Percentiles rank a stretch among this genome's conserved stretches.
These are phyloP conservation scores for Udeniomyces megalosporus DNA, from an alignment of 768 basidiomycete species.

Conservation along the genomic window DNA sequence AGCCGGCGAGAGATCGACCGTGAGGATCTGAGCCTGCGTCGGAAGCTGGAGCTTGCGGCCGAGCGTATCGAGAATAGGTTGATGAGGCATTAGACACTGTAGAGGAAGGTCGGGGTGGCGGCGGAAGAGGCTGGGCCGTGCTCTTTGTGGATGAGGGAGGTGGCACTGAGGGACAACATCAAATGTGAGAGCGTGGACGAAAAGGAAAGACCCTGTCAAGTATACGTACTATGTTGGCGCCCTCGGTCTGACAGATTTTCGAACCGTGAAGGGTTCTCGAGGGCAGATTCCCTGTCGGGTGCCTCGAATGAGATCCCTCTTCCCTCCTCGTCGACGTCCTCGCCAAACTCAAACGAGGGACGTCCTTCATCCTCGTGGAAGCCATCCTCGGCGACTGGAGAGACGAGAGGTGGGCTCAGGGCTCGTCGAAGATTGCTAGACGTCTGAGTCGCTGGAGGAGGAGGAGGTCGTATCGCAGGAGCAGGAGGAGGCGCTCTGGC, in stretches of 20 bases:
- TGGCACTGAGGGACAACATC: too few species aligned
- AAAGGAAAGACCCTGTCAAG: not conserved
- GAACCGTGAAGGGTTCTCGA: too few species aligned
- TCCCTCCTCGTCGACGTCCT: not conserved
- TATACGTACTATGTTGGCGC: not conserved
- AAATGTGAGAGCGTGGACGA: not conserved
- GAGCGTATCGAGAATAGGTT: not conserved
- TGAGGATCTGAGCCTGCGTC: not conserved
- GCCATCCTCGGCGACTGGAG: not conserved
- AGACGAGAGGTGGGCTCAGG: not conserved
- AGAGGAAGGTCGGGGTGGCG: slow-evolving; percentile 1
- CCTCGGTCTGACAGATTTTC: not conserved
- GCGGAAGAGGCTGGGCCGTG: not conserved
- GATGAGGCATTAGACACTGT: not conserved
- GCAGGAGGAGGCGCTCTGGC: not conserved
- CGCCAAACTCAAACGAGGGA: too few species aligned
- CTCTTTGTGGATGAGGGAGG: not conserved
- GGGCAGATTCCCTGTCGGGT: not conserved
- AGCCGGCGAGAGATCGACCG: not conserved
- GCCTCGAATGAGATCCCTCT: not conserved
- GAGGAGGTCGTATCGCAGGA: not conserved
- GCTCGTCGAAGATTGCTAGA: not conserved
- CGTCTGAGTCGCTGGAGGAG: not conserved
- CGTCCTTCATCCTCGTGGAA: not conserved
- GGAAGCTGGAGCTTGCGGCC: not conserved